Evolutionary conservation across 768 basidiomycete species (phyloP).

Genomic region (Pleurotus eryngii): DNA sequence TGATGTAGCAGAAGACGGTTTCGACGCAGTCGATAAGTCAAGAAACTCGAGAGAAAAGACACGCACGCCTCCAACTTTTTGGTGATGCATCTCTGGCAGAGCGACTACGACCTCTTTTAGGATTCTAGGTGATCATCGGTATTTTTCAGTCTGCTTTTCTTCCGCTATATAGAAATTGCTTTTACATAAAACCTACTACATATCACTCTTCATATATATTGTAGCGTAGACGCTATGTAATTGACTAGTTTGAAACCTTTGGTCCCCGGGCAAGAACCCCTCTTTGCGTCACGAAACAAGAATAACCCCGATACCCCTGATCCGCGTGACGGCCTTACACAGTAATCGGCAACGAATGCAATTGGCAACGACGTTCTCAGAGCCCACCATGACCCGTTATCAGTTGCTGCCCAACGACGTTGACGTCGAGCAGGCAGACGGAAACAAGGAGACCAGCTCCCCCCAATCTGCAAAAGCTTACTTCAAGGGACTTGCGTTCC

Average conservation of each 20-base stretch:
- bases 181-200: too few relatives aligned
- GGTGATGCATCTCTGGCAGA: conserved; percentile 11
- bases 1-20: conserved; percentile 38
- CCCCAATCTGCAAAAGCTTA: background rate
- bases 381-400: background rate
- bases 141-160: background rate
- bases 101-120: conserved; percentile 9
- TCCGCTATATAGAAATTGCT: too few relatives aligned
- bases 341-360: too few relatives aligned
- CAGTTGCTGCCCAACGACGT: conserved; percentile 1
- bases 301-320: too few relatives aligned
- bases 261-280: too few relatives aligned
- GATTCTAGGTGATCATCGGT: background rate
- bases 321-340: too few relatives aligned
- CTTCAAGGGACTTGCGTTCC: background rate
- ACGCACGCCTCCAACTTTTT: conserved; percentile 21
- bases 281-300: too few relatives aligned
- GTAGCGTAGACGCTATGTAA: too few relatives aligned
- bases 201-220: too few relatives aligned
- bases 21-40: conserved; percentile 32
- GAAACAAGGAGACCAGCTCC: background rate
- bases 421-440: background rate
- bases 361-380: too few relatives aligned
- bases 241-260: too few relatives aligned
- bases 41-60: conserved; percentile 19